Conservation (phyloP, 352 stramenopile species). For the Pythium apleroticum region DNA sequence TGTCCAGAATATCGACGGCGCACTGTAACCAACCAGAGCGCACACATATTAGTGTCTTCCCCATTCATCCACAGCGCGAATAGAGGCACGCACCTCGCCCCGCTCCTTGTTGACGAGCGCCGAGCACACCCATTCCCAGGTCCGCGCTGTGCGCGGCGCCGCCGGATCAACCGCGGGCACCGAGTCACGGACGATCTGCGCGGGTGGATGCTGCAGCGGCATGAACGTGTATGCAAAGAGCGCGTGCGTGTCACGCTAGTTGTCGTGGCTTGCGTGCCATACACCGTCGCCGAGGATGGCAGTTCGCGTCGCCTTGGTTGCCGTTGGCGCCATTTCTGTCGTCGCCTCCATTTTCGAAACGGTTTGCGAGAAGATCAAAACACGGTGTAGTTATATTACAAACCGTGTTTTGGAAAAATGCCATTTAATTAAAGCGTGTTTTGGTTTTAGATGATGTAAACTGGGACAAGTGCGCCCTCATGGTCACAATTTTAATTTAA, state of each 20-base stretch:
- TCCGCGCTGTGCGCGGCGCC: conserved; percentile 44
- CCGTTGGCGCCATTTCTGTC: conserved; percentile 14
- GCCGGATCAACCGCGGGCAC: conserved; percentile 54
- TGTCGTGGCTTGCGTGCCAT: not conserved
- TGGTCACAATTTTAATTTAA: not conserved
- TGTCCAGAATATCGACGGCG: conserved; percentile 56
- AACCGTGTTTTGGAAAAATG: conserved; percentile 2
- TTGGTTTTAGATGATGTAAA: not conserved
- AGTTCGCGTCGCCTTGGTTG: not conserved
- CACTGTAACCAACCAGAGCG: conserved; percentile 29
- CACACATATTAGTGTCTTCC: not conserved
- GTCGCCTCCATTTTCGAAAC: conserved; percentile 6
- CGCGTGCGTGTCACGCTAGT: not conserved
- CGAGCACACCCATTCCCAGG: conserved; percentile 72
- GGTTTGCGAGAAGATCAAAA: conserved; percentile 1
- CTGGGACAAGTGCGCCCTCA: not conserved
- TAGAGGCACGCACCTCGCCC: conserved; percentile 30
- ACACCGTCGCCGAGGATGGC: not conserved
- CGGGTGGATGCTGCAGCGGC: conserved; percentile 21
- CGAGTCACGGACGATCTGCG: conserved; percentile 55
- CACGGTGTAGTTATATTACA: not conserved
- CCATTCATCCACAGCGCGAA: not conserved
- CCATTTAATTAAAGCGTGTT: not conserved
- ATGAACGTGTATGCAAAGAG: conserved; percentile 7
- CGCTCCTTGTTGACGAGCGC: conserved; percentile 63